Evolutionary conservation across 1,284 basidiomycete species (phyloP), one percentile per base, ranked within the genome.

Genomic region (Meira nashicola): DNA sequence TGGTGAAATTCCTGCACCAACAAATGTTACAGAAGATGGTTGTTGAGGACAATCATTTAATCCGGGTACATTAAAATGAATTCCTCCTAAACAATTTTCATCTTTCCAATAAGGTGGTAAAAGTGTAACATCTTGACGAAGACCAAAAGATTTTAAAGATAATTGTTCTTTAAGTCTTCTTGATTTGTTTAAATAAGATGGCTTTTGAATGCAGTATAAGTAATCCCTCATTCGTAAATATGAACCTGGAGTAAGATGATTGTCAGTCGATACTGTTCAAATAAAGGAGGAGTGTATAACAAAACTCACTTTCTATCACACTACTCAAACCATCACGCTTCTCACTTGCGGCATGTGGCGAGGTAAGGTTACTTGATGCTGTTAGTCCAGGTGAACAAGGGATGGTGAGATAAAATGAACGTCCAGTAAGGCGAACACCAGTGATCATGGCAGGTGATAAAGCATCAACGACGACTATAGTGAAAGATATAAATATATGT

Each of bases 371-470:
- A 10, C n/a, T 15, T 21, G 19, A 43, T 43, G 41, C 41, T 10
- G 41, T 43, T 21, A 43, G 10, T 43, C 41, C 41, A 10, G 41
- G 41, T n/a, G 41, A 43, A 10, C 41, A 43, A 5, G 41, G 41
- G 41, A 43, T 43, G 10, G n/a, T 43, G n/a, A 43, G 19, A 15
- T n/a, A 38, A 63, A 57, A 72, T 1, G 62, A 60, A 7, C 68
- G 56, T 9, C 65, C 63, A 3, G 64, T 68, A 52, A 72, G 60
- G n/a, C 70, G 67, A 23, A 58, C 61, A n/a, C 66, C 70, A 33
- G 64, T 65, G 25, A 72, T 62, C 15, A 69, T 60, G 21, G 61
- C 62, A 5, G 70, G 66, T 6, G 68, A 70, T 10, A 72, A 64
- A n/a, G 61, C 64, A 25, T 72, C 70, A 19, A 68, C 68, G 21